A percentile compares a stretch with the other conserved stretches of the same genome.
Evolutionary conservation across 1,139 yeast genomes (phyloP).

Genomic region (Blastobotrys apis): DNA sequence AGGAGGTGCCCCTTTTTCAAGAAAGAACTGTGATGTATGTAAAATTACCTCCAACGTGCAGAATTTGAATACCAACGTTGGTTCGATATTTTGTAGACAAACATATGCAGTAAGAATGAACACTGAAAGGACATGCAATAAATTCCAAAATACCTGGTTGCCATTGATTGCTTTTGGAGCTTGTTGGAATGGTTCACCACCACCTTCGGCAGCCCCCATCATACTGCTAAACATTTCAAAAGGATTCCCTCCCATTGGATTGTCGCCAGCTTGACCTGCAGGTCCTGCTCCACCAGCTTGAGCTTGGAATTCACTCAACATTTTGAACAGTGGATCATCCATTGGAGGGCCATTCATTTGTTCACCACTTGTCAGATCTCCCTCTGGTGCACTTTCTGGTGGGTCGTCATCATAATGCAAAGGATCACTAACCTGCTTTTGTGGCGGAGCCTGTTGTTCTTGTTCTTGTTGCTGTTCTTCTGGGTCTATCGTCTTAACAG

Average conservation of each 20-base stretch:
- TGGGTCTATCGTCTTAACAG: neutral
- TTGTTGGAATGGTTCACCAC: neutral
- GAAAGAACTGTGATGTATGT: slow-evolving; percentile 31
- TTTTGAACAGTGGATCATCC: slow-evolving; percentile 26
- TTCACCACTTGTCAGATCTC: too few species aligned
- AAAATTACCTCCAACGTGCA: slow-evolving; percentile 32
- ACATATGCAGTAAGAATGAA: slow-evolving; percentile 19
- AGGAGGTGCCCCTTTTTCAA: slow-evolving; percentile 32
- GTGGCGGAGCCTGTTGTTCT: neutral
- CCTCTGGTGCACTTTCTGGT: slow-evolving; percentile 9
- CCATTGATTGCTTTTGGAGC: slow-evolving; percentile 2
- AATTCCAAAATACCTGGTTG: slow-evolving; percentile 26
- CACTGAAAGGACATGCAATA: slow-evolving; percentile 26
- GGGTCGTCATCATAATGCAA: slow-evolving; percentile 12
- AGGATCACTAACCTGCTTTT: neutral
- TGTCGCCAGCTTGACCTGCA: slow-evolving; percentile 1
- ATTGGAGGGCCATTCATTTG: neutral
- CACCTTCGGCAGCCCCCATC: neutral
- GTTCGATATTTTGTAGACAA: slow-evolving; percentile 6
- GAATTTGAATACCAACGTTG: slow-evolving; percentile 29
- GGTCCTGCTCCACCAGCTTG: neutral
- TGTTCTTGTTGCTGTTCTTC: neutral
- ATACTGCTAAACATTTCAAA: neutral
- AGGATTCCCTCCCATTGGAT: slow-evolving; percentile 6
- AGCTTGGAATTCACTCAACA: slow-evolving; percentile 23